phyloP scores from a whole-genome alignment of 352 stramenopile genomes.

The Globisporangium middletonii region DNA sequence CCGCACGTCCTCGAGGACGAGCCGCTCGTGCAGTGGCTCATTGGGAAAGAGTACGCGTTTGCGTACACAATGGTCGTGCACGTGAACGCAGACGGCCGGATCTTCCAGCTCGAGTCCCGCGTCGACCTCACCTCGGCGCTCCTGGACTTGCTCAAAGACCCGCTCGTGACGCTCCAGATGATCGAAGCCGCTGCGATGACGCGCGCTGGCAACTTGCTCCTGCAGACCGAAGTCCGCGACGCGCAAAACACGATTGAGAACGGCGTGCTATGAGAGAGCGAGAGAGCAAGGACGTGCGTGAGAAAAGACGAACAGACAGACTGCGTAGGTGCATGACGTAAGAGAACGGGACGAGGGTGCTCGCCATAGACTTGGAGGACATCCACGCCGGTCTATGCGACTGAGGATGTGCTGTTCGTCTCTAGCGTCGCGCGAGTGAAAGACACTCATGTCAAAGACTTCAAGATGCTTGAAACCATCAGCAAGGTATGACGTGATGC shows the following conservation, averaged over 20 bases:
- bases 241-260: slow-evolving; percentile 31
- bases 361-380: too few relatives aligned
- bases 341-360: too few relatives aligned
- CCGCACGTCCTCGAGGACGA: slow-evolving; percentile 35
- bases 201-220: slow-evolving; percentile 23
- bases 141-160: slow-evolving; percentile 27
- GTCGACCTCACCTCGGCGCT: slow-evolving; percentile 35
- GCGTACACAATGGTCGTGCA: slow-evolving; percentile 32
- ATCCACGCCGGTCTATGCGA: too few relatives aligned
- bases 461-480: too few relatives aligned
- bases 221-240: slow-evolving; percentile 27
- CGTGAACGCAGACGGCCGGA: slow-evolving; percentile 22
- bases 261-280: slow-evolving; percentile 17
- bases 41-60: slow-evolving; percentile 38
- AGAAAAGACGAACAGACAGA: background rate
- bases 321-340: too few relatives aligned
- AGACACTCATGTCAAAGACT: too few relatives aligned
- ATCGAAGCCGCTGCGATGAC: slow-evolving; percentile 29
- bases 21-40: slow-evolving; percentile 34
- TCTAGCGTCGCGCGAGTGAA: too few relatives aligned
- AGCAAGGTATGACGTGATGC: too few relatives aligned
- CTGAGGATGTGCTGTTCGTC: too few relatives aligned
- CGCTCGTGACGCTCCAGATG: slow-evolving; percentile 24
- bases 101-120: slow-evolving; percentile 42
- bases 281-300: background rate